Evolutionary conservation across 1,139 yeast species (phyloP).

Genomic region (Nadsonia commutata): DNA sequence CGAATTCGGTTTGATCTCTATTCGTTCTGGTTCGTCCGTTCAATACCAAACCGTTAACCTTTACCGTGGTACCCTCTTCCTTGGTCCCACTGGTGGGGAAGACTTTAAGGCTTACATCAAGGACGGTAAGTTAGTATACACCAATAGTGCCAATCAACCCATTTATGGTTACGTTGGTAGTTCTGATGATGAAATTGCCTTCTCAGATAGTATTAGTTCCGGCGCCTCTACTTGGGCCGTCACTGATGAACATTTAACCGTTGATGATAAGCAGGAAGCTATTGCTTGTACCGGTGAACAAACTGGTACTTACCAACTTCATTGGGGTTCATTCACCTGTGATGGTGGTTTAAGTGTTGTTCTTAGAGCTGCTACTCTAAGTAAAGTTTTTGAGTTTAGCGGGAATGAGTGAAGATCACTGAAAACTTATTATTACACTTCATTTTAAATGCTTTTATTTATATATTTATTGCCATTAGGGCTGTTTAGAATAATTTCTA

Average conservation of each 20-base stretch:
- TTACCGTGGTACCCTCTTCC: background rate
- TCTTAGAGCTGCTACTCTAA: background rate
- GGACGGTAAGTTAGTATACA: background rate
- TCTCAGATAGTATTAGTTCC: background rate
- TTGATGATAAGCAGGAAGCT: background rate
- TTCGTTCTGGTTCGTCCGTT: background rate
- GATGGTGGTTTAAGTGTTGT: background rate
- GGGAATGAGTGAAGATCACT: background rate
- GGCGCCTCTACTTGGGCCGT: background rate
- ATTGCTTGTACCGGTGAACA: background rate
- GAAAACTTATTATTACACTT: too few relatives aligned
- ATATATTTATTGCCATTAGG: too few relatives aligned
- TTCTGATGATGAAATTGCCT: background rate
- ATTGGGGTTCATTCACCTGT: background rate
- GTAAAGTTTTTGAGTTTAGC: background rate
- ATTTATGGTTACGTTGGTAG: background rate
- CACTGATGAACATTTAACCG: background rate
- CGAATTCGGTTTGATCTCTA: background rate
- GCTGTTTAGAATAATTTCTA: too few relatives aligned
- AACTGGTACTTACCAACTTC: background rate
- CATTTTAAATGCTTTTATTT: too few relatives aligned
- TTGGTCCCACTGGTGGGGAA: background rate
- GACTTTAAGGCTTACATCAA: background rate
- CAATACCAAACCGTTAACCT: background rate
- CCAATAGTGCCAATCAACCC: background rate